A percentile compares a stretch with the other conserved stretches of the same genome.
Evolutionary conservation across 2,329 filamentous ascomycete genomes (phyloP).

Genomic region (Xylariales sp.): DNA sequence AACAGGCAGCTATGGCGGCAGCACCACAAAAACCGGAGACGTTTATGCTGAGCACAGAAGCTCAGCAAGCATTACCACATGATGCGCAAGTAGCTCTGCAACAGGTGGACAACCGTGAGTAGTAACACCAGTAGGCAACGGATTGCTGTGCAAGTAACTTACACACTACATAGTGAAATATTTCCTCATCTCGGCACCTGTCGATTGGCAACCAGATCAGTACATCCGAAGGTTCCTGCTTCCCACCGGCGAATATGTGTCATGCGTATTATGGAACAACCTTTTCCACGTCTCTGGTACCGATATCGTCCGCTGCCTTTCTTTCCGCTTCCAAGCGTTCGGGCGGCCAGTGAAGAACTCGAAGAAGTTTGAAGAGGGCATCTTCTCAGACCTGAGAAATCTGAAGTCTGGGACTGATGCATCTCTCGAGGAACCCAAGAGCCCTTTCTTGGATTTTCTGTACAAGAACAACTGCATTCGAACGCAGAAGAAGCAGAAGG

Average conservation of each 20-base stretch:
- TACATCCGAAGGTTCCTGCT: slow-evolving; percentile 94
- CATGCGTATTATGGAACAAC: slow-evolving; percentile 98
- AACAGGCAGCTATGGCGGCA: slow-evolving; percentile 76
- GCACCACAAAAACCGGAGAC: slow-evolving; percentile 96
- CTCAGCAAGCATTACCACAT: slow-evolving; percentile 90
- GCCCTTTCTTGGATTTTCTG: slow-evolving; percentile 93
- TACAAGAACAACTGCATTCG: slow-evolving; percentile 99
- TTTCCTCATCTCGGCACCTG: slow-evolving; percentile 96
- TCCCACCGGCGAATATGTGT: slow-evolving; percentile 97
- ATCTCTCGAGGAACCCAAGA: slow-evolving; percentile 97
- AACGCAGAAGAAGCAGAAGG: slow-evolving; percentile 99
- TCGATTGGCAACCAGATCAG: slow-evolving; percentile 95
- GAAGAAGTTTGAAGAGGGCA: slow-evolving; percentile 99
- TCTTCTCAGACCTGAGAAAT: slow-evolving; percentile 97
- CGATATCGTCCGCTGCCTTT: slow-evolving; percentile 96
- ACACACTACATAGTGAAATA: slow-evolving; percentile 73
- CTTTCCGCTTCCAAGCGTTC: slow-evolving; percentile 97
- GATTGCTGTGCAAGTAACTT: slow-evolving; percentile 12
- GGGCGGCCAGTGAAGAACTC: slow-evolving; percentile 98
- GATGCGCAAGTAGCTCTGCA: slow-evolving; percentile 96
- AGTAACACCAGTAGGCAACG: not conserved
- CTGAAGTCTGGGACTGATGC: slow-evolving; percentile 97
- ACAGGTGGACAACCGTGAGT: slow-evolving; percentile 95
- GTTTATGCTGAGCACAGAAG: slow-evolving; percentile 96
- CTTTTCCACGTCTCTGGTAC: slow-evolving; percentile 99